Evolutionary conservation across 495 filamentous ascomycete genomes (phyloP), one percentile per base, ranked within the genome.

Genomic region (Beverwykella pulmonaria): DNA sequence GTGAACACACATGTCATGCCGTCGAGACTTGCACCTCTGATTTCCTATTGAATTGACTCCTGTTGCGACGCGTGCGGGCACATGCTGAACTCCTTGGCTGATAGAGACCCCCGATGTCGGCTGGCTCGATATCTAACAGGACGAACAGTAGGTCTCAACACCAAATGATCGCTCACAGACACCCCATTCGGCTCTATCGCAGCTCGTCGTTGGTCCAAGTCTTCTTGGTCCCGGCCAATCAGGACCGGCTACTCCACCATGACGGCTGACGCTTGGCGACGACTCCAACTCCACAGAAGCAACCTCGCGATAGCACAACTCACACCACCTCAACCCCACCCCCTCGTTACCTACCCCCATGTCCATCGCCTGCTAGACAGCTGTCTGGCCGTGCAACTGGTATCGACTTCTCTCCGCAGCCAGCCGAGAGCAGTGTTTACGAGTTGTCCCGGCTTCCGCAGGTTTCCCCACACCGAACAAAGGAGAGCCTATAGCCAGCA

Each of bases 351-450:
- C 55, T 10, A 72, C 73, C 70, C 71, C 62, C 63, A 70, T 71
- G 39, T 53, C 62, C 56, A 32, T 46, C 55, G 50, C 73, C 72
- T 75, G 80, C 80, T 82, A 82, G 80, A 75, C 80, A 71, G 59
- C 62, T 71, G 80, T 79, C 80, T 81, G 60, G 78, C 79, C 62
- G 65, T 57, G 49, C 59, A 70, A 67, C 71, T 73, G 29, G 63
- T 59, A 66, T 59, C 63, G 55, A 53, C 59, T 68, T 34, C 63
- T 76, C 70, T 68, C 69, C 58, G 72, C 74, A 76, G 74, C 76
- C 76, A 77, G 73, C 76, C 63, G 71, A 70, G 75, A 75, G 63
- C 56, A 62, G 63, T 62, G 68, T 69, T 66, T 76, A 49, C 61
- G 29, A 48, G 61, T 53, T 73, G 69, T 61, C 65, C 61, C 70